Percentiles rank a stretch among this genome's conserved stretches.
Conservation (phyloP, 148 eudicot genomes). For the Persicaria tinctoria region DNA sequence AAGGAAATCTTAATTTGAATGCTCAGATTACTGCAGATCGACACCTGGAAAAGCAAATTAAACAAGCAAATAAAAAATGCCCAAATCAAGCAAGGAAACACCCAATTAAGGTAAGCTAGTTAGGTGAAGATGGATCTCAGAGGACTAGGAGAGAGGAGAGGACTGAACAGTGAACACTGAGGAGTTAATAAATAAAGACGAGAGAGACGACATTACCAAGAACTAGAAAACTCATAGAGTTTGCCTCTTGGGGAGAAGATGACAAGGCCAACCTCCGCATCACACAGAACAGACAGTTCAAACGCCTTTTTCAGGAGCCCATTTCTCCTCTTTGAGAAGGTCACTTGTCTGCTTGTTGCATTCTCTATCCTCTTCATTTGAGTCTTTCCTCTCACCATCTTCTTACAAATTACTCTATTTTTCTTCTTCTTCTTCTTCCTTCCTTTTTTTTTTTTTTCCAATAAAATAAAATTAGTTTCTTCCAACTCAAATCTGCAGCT, state of each 20-base stretch:
- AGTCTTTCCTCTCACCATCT: constrained; percentile 22
- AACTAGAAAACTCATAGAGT: constrained; percentile 22
- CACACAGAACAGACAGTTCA: constrained; percentile 26
- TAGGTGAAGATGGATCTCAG: neutral
- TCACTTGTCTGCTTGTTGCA: constrained; percentile 23
- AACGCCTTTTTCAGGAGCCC: constrained; percentile 21
- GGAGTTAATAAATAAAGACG: neutral
- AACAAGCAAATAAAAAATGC: neutral
- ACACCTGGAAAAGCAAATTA: neutral
- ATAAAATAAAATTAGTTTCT: too few relatives aligned
- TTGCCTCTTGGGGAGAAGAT: constrained; percentile 23
- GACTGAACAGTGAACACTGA: too few relatives aligned
- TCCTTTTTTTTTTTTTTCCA: too few relatives aligned
- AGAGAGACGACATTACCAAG: constrained; percentile 13
- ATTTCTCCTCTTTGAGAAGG: constrained; percentile 25
- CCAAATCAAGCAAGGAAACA: neutral
- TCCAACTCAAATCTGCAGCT: neutral
- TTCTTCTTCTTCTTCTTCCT: too few relatives aligned
- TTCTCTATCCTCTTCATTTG: constrained; percentile 24
- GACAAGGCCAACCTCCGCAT: constrained; percentile 24
- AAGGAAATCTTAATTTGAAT: neutral
- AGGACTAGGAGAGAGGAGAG: neutral
- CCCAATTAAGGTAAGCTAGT: neutral
- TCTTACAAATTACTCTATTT: neutral
- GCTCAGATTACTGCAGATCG: too few relatives aligned